Evolutionary conservation across 2,329 filamentous ascomycete genomes (phyloP), one percentile per base, ranked within the genome.

Genomic region (Neonectria faginata): DNA sequence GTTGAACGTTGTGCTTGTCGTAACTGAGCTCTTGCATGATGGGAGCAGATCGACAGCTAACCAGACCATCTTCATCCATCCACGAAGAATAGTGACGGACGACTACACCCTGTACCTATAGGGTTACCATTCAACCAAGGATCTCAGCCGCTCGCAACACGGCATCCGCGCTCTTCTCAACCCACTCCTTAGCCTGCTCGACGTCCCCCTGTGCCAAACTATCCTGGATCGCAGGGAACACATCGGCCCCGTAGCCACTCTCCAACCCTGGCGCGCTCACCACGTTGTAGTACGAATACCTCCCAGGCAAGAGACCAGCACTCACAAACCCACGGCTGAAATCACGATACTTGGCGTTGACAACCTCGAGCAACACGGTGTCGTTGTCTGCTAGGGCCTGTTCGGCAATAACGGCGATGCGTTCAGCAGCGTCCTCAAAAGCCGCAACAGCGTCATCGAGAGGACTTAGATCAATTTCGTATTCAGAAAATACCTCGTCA

Each of bases 191-290:
- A 11, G 69, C 69, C 44, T 69, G 69, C 1, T 59, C 64, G 14
- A 62, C 18, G 14, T 71, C 67, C 0, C 68, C 66, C n/a, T 62
- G 52, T 8, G 67, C 67, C 56, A 71, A 29, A 12, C 69, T 71
- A 42, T 71, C 69, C 27, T 70, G 68, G 2, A 71, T 53, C 3
- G 69, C 69, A 0, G 69, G 69, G n/a, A 71, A 71, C 1, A 71
- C 69, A 55, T 71, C 69, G 0, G 69, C 69, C 5, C 64, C 66
- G 36, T 67, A 71, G 1, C 66, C 68, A 10, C 66, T 70, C 8
- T 67, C 66, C 52, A 70, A 0, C 1, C 61, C 68, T 0, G 68
- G 69, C 0, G 63, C 68, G 12, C 66, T 71, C 2, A 69, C 67
- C 10, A 69, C 67, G 5, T 69, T 69, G 3, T 69, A 69, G 2